Evolutionary conservation across 208 protist genomes (phyloP).

Genomic region (Crithidia mellificae): DNA sequence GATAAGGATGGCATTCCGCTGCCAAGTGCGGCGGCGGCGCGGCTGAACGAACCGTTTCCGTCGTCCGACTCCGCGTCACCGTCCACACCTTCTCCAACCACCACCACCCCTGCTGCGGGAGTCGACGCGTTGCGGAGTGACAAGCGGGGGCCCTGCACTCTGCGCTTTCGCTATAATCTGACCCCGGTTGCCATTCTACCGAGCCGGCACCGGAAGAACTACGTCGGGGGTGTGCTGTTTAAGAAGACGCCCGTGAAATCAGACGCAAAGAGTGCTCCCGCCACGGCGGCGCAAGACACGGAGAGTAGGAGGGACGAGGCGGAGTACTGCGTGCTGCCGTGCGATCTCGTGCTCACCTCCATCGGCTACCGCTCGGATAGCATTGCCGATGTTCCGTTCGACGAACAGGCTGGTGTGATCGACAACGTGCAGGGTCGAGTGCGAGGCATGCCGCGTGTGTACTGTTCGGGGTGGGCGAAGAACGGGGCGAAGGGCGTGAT

Average conservation of each 20-base stretch:
- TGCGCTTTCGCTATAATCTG: constrained; percentile 76
- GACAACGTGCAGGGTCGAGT: constrained; percentile 72
- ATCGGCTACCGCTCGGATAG: constrained; percentile 71
- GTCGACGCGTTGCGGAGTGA: not conserved
- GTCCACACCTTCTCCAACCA: not conserved
- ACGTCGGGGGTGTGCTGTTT: constrained; percentile 79
- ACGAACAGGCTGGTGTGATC: constrained; percentile 69
- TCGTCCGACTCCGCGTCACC: not conserved
- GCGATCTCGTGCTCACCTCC: constrained; percentile 86
- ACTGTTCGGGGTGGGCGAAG: constrained; percentile 93
- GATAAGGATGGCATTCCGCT: constrained; percentile 31
- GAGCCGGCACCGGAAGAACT: constrained; percentile 38
- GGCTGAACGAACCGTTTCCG: not conserved
- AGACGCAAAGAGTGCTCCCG: not conserved
- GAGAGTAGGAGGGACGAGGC: constrained; percentile 10
- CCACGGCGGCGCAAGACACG: not conserved
- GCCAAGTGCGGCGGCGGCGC: constrained; percentile 10
- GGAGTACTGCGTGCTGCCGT: constrained; percentile 67
- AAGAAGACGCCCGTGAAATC: constrained; percentile 32
- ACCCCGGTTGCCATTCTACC: constrained; percentile 72
- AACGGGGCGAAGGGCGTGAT: constrained; percentile 92
- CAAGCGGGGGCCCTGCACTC: constrained; percentile 51
- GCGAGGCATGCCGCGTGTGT: constrained; percentile 70
- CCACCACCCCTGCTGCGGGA: not conserved
- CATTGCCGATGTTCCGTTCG: constrained; percentile 76